A percentile compares a stretch with the other conserved stretches of the same genome.
phyloP scores from a whole-genome alignment of 306 rosid species.

The Biancaea sappan region DNA sequence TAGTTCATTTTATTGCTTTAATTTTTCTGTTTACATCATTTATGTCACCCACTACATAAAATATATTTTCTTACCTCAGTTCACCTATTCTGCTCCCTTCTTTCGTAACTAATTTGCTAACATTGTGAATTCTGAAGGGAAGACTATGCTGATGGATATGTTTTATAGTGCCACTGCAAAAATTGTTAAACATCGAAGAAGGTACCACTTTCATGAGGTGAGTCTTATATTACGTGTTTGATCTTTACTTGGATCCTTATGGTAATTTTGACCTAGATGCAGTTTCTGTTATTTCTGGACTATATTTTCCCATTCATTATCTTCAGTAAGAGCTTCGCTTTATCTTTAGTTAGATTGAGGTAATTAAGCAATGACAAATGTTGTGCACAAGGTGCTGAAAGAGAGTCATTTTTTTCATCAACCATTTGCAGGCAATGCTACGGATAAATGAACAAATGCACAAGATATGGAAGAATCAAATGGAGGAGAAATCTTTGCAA shows the following conservation, averaged over 20 bases:
- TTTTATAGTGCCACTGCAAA: conserved; percentile 81
- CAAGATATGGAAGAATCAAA: conserved; percentile 83
- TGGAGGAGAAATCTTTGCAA: conserved; percentile 69
- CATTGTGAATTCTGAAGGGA: conserved; percentile 57
- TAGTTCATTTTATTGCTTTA: conserved; percentile 6
- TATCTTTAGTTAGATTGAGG: conserved; percentile 9
- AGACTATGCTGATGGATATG: conserved; percentile 99
- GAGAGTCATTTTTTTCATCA: conserved; percentile 21
- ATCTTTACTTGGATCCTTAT: conserved; percentile 22
- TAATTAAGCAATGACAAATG: conserved; percentile 17
- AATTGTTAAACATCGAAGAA: conserved; percentile 78
- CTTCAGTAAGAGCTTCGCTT: too few species aligned
- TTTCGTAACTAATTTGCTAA: conserved; percentile 27
- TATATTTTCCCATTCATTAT: neutral
- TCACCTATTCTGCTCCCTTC: conserved; percentile 7
- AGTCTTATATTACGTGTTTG: conserved; percentile 36
- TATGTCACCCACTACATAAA: neutral
- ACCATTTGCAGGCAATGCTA: conserved; percentile 83
- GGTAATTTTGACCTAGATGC: conserved; percentile 17
- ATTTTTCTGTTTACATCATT: conserved; percentile 28
- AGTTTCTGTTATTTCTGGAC: conserved; percentile 21
- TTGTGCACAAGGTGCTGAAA: conserved; percentile 30
- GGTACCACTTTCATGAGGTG: conserved; percentile 98
- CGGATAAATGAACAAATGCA: conserved; percentile 97
- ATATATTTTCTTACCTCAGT: conserved; percentile 9